Evolutionary conservation across 768 basidiomycete species (phyloP).

Genomic region (Lactarius tabidus): DNA sequence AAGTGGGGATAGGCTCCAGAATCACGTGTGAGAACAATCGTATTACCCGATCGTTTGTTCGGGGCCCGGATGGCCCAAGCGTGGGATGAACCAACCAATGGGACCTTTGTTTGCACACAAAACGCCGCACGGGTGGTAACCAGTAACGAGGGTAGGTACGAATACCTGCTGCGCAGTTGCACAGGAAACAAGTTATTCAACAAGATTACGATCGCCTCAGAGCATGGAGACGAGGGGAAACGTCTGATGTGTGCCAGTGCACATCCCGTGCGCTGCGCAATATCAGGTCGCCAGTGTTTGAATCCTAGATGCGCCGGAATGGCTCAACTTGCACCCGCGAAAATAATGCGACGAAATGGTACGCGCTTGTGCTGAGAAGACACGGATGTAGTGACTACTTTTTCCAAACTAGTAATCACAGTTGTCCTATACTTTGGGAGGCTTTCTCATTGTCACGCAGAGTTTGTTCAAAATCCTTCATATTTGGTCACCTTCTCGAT

Average conservation of each 20-base stretch:
- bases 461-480: neutral
- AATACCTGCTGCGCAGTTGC: neutral
- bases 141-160: neutral
- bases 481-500: neutral
- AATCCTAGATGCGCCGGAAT: neutral
- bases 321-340: neutral
- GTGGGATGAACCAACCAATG: neutral
- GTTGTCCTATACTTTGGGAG: neutral
- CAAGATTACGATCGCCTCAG: neutral
- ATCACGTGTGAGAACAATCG: neutral
- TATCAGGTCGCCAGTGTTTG: neutral
- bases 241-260: no score
- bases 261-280: no score
- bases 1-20: no score
- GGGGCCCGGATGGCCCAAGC: neutral
- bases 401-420: no score
- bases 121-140: neutral
- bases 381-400: no score
- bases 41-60: neutral
- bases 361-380: no score
- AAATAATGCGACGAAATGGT: no score
- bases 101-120: neutral
- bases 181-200: neutral
- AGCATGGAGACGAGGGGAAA: neutral
- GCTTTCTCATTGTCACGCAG: neutral